A percentile compares a stretch with the other conserved stretches of the same genome.
phyloP scores from a whole-genome alignment of 306 rosid species.

The Lathyrus oleraceus region DNA sequence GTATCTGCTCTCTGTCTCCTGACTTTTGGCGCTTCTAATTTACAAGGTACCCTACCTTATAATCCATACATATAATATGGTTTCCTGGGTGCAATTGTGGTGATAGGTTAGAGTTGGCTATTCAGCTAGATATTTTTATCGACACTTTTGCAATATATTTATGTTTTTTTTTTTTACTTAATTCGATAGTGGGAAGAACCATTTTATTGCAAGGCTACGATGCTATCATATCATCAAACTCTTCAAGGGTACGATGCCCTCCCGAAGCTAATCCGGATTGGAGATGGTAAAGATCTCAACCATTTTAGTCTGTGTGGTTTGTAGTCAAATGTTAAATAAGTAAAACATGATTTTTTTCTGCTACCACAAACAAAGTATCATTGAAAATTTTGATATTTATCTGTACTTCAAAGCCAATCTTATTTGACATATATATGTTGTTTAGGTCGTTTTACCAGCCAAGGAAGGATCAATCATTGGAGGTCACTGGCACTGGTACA shows the following conservation, averaged over 20 bases:
- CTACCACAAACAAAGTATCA: neutral
- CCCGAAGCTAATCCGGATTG: conserved; percentile 82
- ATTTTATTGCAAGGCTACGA: conserved; percentile 43
- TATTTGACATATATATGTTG: conserved; percentile 18
- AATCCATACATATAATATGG: conserved; percentile 3
- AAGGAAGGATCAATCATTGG: conserved; percentile 59
- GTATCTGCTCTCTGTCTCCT: conserved; percentile 78
- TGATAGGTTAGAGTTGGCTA: conserved; percentile 18
- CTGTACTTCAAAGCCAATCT: conserved; percentile 4
- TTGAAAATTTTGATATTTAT: neutral
- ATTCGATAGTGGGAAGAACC: conserved; percentile 38
- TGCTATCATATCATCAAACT: conserved; percentile 48
- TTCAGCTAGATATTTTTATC: conserved; percentile 9
- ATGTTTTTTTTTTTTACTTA: conserved; percentile 25
- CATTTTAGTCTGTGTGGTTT: neutral
- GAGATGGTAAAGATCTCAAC: conserved; percentile 70
- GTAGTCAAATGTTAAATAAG: conserved; percentile 6
- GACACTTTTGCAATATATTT: conserved; percentile 2
- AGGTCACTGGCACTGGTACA: conserved; percentile 38
- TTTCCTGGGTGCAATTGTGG: conserved; percentile 17
- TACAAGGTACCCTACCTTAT: conserved; percentile 51
- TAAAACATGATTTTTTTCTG: neutral
- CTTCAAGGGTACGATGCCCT: conserved; percentile 64
- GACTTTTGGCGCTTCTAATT: conserved; percentile 41
- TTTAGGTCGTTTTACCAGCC: conserved; percentile 74